A percentile compares a stretch with the other conserved stretches of the same genome.
These are phyloP conservation scores for Hsuehochloa calcarea DNA, from an alignment of 176 grass and related monocot genomes.

Conservation along the genomic window DNA sequence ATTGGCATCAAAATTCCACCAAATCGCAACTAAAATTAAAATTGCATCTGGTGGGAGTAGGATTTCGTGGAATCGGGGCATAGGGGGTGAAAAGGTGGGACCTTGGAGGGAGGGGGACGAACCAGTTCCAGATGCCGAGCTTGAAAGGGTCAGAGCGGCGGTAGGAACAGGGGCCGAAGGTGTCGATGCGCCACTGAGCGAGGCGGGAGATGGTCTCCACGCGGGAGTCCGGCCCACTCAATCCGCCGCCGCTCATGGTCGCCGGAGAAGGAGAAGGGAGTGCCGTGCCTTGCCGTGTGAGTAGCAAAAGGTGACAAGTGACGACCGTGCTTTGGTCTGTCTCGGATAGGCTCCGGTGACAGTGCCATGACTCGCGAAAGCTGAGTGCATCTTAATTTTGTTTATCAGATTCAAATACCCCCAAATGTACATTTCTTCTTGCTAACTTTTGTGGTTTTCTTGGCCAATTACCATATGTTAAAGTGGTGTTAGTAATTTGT, in stretches of 20 bases:
- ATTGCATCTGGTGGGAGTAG: neutral
- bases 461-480: too few relatives aligned
- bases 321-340: too few relatives aligned
- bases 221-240: slow-evolving; percentile 50
- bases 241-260: slow-evolving; percentile 1
- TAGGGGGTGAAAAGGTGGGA: neutral
- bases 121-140: slow-evolving; percentile 98
- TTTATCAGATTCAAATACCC: too few relatives aligned
- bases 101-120: neutral
- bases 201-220: slow-evolving; percentile 90
- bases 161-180: slow-evolving; percentile 82
- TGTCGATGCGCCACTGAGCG: slow-evolving; percentile 89
- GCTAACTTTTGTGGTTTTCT: too few relatives aligned
- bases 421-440: too few relatives aligned
- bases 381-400: too few relatives aligned
- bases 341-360: too few relatives aligned
- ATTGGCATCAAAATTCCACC: neutral
- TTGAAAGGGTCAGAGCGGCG: slow-evolving; percentile 88
- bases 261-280: neutral
- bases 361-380: too few relatives aligned
- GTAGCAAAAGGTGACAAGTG: too few relatives aligned
- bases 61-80: neutral
- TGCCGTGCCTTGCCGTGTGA: neutral
- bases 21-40: neutral
- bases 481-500: too few relatives aligned